Conservation (phyloP, 129 eudicot species). For the Ambrosia artemisiifolia region DNA sequence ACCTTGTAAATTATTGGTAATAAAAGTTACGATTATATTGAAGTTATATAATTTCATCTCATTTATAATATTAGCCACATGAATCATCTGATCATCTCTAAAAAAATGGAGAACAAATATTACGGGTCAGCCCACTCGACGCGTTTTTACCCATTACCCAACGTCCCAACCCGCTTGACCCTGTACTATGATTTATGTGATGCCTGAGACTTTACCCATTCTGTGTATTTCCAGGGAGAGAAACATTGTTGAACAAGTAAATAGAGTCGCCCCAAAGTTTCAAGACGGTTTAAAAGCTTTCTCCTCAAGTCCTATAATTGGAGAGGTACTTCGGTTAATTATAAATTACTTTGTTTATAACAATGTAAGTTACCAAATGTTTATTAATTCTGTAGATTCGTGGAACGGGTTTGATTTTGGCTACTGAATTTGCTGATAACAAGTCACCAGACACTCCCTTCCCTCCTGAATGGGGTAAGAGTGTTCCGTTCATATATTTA, state of each 20-base stretch:
- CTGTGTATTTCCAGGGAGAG: slow-evolving; percentile 44
- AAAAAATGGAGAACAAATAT: not conserved
- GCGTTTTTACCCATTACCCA: not conserved
- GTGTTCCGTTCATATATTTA: not conserved
- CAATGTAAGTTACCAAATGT: not conserved
- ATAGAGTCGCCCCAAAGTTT: slow-evolving; percentile 47
- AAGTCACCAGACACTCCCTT: slow-evolving; percentile 59
- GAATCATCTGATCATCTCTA: not conserved
- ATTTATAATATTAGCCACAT: not conserved
- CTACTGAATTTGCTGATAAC: slow-evolving; percentile 59
- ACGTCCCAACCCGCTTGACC: not conserved
- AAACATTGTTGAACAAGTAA: slow-evolving; percentile 52
- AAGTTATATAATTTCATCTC: not conserved
- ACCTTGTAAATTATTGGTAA: not conserved
- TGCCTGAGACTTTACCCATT: not conserved
- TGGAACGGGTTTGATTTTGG: slow-evolving; percentile 61
- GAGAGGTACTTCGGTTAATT: slow-evolving; percentile 41
- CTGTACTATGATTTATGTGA: not conserved
- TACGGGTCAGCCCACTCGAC: not conserved
- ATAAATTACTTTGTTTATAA: not conserved
- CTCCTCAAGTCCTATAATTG: slow-evolving; percentile 54
- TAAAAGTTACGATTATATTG: not conserved
- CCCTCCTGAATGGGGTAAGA: slow-evolving; percentile 66
- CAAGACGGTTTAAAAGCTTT: slow-evolving; percentile 57
- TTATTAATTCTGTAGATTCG: slow-evolving; percentile 40